Base-by-base conservation (phyloP, 805 yeast species). In the Kazachstania africana region DNA sequence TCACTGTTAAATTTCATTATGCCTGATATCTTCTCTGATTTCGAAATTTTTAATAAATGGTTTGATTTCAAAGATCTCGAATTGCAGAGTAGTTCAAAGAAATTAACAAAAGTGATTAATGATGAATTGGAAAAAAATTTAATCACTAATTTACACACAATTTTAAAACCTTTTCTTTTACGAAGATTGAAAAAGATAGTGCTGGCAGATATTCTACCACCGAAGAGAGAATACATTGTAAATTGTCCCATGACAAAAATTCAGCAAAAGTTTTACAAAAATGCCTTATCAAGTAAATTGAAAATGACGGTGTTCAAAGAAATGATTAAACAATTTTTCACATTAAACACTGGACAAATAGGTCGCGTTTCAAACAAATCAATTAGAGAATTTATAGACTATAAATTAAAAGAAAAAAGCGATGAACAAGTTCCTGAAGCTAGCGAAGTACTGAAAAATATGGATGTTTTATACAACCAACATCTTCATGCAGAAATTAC, bases 1-100 rank as follows among this genome's bases (percentile, higher is more conserved):
- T 79, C 95, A 0, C 60, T 91, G 35, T 63, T 88, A 33, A 91
- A 91, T 50, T 88, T 88, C 49, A 78, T 91, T 22, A 61, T 88
- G 31, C 98, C 98, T 0, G 95, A 85, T 45, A 80, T 91, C 18
- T 88, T 88, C 53, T 82, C 82, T 26, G 97, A 88, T 54, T 68
- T 87, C 37, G 88, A 78, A 31, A 66, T 85, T 26, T 88, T 88
- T 50, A 93, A 88, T 53, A 79, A 77, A 48, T 88, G 97, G 96
- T 91, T 88, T 57, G 93, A 91, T 53, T 81, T 81, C 44, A 71
- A 75, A 28, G 75, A 71, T 24, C 49, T 78, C 25, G 48, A 52
- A 23, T 49, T 78, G 28, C 48, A 46, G 24, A 37, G 51, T 36
- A 36, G 46, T 35, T 53, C 59, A 1, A 35, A 32, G 13, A 47